A percentile compares a stretch with the other conserved stretches of the same genome.
Evolutionary conservation across 163 green algal genomes (phyloP).

Genomic region (Smithsoniella earleae): DNA sequence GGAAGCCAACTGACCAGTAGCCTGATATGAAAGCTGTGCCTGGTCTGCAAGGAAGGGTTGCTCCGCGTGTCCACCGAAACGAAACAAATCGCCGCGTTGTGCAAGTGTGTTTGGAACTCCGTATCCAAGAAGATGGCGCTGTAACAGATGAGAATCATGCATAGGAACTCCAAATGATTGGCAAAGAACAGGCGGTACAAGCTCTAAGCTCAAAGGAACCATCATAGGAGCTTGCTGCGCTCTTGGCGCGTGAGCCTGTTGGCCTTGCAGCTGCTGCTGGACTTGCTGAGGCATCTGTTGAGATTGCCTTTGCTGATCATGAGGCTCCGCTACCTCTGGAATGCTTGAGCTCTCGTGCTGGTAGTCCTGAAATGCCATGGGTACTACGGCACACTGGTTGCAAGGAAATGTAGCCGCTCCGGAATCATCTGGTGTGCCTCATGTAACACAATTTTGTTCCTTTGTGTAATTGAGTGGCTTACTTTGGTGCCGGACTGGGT

Average conservation of each 20-base stretch:
- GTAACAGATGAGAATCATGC: conserved; percentile 2
- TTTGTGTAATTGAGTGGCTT: too few species aligned
- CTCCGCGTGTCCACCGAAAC: conserved; percentile 1
- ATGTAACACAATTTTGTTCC: too few species aligned
- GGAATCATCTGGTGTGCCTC: too few species aligned
- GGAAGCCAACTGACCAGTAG: neutral
- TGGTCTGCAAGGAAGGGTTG: conserved; percentile 14
- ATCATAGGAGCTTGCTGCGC: conserved; percentile 1
- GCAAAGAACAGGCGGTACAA: conserved; percentile 22
- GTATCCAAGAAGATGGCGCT: conserved; percentile 2
- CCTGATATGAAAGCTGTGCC: conserved; percentile 14
- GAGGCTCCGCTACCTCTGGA: neutral
- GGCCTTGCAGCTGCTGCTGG: neutral
- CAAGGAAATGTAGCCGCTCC: too few species aligned
- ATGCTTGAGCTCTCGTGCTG: neutral
- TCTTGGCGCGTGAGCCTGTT: neutral
- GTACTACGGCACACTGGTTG: too few species aligned
- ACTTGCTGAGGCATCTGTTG: neutral
- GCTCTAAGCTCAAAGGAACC: conserved; percentile 2
- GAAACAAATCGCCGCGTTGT: neutral
- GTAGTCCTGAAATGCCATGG: neutral
- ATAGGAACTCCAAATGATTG: conserved; percentile 27
- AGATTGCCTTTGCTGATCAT: neutral
- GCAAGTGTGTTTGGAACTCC: neutral
- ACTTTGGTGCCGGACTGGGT: too few species aligned